Evolutionary conservation across 495 filamentous ascomycete genomes (phyloP).

Genomic region (Podospora tetraspora): DNA sequence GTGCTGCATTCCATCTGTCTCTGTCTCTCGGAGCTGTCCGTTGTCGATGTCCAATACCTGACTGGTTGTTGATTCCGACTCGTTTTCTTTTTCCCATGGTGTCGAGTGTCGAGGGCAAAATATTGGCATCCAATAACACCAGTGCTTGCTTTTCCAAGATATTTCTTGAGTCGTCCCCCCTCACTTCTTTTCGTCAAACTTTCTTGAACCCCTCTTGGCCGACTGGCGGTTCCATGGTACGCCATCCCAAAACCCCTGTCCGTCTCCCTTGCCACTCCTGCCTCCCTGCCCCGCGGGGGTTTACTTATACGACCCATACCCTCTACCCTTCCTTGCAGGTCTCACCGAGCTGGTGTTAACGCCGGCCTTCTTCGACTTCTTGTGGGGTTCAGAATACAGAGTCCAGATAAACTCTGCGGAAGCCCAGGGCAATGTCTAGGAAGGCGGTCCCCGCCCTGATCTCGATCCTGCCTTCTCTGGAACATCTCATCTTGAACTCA

Average conservation of each 20-base stretch:
- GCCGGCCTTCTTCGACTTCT: neutral
- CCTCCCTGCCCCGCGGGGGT: neutral
- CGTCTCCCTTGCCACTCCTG: conserved; percentile 4
- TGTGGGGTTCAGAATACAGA: conserved; percentile 5
- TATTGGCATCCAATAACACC: neutral
- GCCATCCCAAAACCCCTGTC: neutral
- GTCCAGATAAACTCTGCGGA: neutral
- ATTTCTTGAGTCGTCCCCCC: conserved; percentile 4
- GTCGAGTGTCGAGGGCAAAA: neutral
- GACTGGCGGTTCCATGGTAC: neutral
- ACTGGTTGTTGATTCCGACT: neutral
- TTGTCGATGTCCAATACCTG: neutral
- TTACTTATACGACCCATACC: conserved; percentile 16
- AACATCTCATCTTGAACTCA: neutral
- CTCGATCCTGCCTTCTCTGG: neutral
- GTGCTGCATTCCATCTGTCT: neutral
- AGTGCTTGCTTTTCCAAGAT: conserved; percentile 9
- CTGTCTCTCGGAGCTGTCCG: too few relatives aligned
- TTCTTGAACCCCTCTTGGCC: neutral
- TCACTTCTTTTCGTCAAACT: conserved; percentile 9
- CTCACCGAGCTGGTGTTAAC: neutral
- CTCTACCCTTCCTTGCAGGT: conserved; percentile 1
- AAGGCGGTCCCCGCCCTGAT: conserved; percentile 11
- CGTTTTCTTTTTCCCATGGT: neutral
- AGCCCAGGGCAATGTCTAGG: neutral